Base-by-base conservation (phyloP, 176 grass and related monocot genomes). In the Thinopyrum elongatum region DNA sequence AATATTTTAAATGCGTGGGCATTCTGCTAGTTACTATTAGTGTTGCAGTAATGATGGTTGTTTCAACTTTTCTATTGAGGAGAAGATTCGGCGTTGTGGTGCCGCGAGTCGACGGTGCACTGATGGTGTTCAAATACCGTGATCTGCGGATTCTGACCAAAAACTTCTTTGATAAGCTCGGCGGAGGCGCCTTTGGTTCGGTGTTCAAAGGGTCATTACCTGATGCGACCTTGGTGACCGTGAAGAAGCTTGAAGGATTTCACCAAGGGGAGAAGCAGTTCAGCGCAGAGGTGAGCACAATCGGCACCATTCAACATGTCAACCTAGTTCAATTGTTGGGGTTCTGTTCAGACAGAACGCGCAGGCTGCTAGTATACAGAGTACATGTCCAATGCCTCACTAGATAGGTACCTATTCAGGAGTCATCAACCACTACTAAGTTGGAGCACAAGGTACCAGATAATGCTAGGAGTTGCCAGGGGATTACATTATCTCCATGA, bases 401-500 rank as follows among this genome's bases (percentile, higher is more conserved):
- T 65, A 6, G 62, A 30, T 26, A 29, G 10, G 26, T 13, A 65
- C 62, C 62, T 65, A 15, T 67, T 67, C 14, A 14, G 29, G 28
- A 15, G 26, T 19, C 64, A 11, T 15, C 6, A 30, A 28, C 14
- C 29, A 19, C 8, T 67, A 6, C 15, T 67, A 15, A 33, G 64
- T 29, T 67, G 64, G 64, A 29, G 28, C 27, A 8, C 13, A 27
- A 65, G 63, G 63, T 30, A 65, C 13, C 12, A 15, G 26, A 65
- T 65, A 5, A 27, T 27, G 7, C 27, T 65, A 5, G 63, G 63
- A 2, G 26, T 65, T 6, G 63, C 27, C 4, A 85, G 85, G 14
- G 91, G 88, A 8, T 31, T 93, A 11, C 71, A 79, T 10, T 92
- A 92, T 85, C 72, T 89, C 23, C 90, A 89, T 19, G 90, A 92